Base-by-base conservation (phyloP, 768 basidiomycete species). In the Psilocybe subaeruginosa region DNA sequence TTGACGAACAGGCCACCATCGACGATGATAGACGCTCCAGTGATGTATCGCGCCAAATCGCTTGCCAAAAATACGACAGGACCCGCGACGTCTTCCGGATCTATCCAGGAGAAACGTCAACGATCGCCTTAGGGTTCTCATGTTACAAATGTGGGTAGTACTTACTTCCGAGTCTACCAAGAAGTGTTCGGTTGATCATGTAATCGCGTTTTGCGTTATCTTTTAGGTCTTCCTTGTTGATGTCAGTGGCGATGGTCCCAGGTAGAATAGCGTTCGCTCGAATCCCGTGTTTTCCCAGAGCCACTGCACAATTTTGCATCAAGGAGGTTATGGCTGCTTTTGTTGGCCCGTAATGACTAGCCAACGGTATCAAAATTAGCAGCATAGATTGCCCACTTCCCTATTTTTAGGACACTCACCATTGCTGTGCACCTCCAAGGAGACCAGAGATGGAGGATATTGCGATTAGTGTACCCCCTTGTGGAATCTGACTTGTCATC, bases 271-370 rank as follows among this genome's bases (percentile, higher is more conserved):
- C 85, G 67, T 89, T 88, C 43, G 85, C 89, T 39, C 91, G 82
- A 64, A 92, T 92, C 52, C 84, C 84, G 71, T 90, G 85, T 63
- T 89, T 87, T n/a, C 89, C 89, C 27, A 92, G 77, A 3, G 91
- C 90, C 46, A 91, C 85, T 3, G 91, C 89, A 66, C 87, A 89
- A 62, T 86, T 88, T 72, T 92, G 89, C 90, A 92, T 93, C 64
- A 93, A 73, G 30, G 86, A 88, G 47, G 89, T 81, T 54, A 92
- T 85, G 1, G 88, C 90, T 2, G 91, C 91, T 69, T 93, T 91
- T 4, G 91, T 92, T 4, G 90, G 90, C 2, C 88, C 90, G 66
- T 92, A 93, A 69, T 91, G 90, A 54, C 85, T 85, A 61, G 1
- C 56, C 39, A 19, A 54, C 51, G 48, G 43, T 30, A 45, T 30